These are phyloP conservation scores for Tetradesmus obliquus DNA, from an alignment of 139 green algal genomes.

Conservation along the genomic window DNA sequence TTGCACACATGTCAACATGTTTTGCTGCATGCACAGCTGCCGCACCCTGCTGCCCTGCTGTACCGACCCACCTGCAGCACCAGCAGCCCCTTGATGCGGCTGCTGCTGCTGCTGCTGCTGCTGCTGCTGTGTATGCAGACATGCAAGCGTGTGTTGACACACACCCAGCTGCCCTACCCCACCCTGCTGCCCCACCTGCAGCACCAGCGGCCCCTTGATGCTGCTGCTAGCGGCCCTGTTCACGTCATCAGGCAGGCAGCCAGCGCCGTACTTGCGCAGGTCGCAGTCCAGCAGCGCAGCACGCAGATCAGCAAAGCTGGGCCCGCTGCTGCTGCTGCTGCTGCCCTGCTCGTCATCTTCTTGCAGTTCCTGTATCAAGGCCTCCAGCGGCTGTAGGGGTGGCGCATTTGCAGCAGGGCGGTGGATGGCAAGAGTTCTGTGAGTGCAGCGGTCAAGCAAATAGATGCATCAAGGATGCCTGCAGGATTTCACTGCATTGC, in stretches of 20 bases:
- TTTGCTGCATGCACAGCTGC: background rate
- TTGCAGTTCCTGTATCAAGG: slow-evolving; percentile 14
- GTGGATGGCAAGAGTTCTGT: background rate
- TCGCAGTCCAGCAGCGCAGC: slow-evolving; percentile 42
- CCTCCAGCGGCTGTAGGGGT: slow-evolving; percentile 11
- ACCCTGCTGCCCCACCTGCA: slow-evolving; percentile 43
- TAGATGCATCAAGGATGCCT: no score
- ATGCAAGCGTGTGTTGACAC: no score
- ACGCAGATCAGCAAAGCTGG: slow-evolving; percentile 25
- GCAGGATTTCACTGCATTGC: no score
- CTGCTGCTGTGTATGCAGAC: background rate
- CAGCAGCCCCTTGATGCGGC: slow-evolving; percentile 45
- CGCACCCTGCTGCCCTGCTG: background rate
- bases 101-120: background rate
- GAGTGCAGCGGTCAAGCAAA: no score
- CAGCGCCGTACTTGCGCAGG: slow-evolving; percentile 36
- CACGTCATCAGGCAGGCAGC: slow-evolving; percentile 55
- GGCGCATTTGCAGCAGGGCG: background rate
- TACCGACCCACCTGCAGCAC: slow-evolving; percentile 50
- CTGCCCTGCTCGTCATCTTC: slow-evolving; percentile 25
- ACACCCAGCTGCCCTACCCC: background rate
- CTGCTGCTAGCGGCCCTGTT: slow-evolving; percentile 38
- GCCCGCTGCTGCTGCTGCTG: slow-evolving; percentile 8
- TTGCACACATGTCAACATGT: background rate
- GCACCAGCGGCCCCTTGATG: slow-evolving; percentile 57